Conservation (phyloP, 2,329 filamentous ascomycete species). For the Gnomoniopsis sp. region DNA sequence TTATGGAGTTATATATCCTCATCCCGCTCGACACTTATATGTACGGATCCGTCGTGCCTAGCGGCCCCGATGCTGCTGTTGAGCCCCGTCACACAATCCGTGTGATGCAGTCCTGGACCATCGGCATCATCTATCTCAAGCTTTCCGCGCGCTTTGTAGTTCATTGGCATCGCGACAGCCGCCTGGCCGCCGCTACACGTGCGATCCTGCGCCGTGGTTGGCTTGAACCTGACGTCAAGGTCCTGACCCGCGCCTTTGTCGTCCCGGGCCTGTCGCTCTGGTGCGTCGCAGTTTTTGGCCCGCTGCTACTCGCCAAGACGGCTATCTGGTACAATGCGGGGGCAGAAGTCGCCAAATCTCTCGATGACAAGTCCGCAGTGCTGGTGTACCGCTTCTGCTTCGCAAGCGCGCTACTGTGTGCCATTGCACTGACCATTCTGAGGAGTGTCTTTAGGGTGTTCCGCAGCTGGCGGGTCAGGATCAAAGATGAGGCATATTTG, state of each 20-base stretch:
- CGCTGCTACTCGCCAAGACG: slow-evolving; percentile 56
- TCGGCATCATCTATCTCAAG: slow-evolving; percentile 87
- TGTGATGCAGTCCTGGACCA: slow-evolving; percentile 88
- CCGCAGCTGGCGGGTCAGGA: slow-evolving; percentile 72
- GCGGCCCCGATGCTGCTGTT: slow-evolving; percentile 24
- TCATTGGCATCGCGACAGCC: slow-evolving; percentile 64
- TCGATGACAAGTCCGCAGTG: slow-evolving; percentile 27
- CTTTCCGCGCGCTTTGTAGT: slow-evolving; percentile 68
- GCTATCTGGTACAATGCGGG: slow-evolving; percentile 38
- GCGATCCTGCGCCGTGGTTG: slow-evolving; percentile 73
- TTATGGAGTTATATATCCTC: slow-evolving; percentile 85
- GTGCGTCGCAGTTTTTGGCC: slow-evolving; percentile 58
- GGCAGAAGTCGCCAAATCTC: slow-evolving; percentile 17
- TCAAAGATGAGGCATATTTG: slow-evolving; percentile 92
- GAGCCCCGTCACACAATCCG: slow-evolving; percentile 67
- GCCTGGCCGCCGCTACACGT: slow-evolving; percentile 70
- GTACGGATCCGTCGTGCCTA: slow-evolving; percentile 31
- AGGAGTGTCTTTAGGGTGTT: slow-evolving; percentile 60
- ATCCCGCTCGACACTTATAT: slow-evolving; percentile 83
- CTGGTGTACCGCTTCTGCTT: slow-evolving; percentile 62
- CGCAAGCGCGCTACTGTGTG: slow-evolving; percentile 56
- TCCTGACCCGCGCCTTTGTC: slow-evolving; percentile 86
- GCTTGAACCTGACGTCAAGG: slow-evolving; percentile 70
- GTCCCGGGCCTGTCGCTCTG: slow-evolving; percentile 68
- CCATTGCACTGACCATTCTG: slow-evolving; percentile 40